Evolutionary conservation across 2,329 filamentous ascomycete species (phyloP), one percentile per base, ranked within the genome.

Genomic region (Fusarium armeniacum): DNA sequence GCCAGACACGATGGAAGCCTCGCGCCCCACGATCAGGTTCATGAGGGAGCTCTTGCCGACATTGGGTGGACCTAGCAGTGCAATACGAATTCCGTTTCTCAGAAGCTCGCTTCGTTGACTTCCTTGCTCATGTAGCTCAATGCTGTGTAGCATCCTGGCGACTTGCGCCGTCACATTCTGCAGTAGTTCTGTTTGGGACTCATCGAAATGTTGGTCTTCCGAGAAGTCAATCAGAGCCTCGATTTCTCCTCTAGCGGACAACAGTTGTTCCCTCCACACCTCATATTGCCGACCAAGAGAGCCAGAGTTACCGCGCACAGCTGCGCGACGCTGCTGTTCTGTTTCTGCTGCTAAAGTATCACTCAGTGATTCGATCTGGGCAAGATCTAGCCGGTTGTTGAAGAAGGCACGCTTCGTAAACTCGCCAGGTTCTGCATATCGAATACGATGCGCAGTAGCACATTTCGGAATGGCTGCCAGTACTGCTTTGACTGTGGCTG

Each of bases 191-290:
- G 85, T 81, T 1, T 93, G 92, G 4, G 93, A 91, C 79, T 97
- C 94, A 72, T 98, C 94, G 75, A 99, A 97, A 81, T 98, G 93
- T 80, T 99, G 95, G 75, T 98, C 96, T 78, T 99, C 96, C 1
- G 93, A 92, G 78, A 99, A 99, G 80, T 99, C 96, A 66, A 99
- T 98, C 71, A 99, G 82, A 0, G 96, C 96, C 80, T 99, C 96
- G 40, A 99, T 85, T 81, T 98, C 94, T 12, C 93, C 96, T 3
- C 96, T 89, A 12, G 94, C 94, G 67, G 91, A 86, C 9, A 98
- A 83, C 20, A 99, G 81, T 69, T 89, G 85, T 68, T 87, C 83
- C 28, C 95, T 89, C 96, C 96, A 99, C 12, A 75, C 75, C 72
- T 98, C 94, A 78, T 99, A 99, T 20, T 89, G 89, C 62, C 85